These are phyloP conservation scores for Maudiozyma saulgeensis DNA, from an alignment of 805 yeast genomes.

Conservation along the genomic window DNA sequence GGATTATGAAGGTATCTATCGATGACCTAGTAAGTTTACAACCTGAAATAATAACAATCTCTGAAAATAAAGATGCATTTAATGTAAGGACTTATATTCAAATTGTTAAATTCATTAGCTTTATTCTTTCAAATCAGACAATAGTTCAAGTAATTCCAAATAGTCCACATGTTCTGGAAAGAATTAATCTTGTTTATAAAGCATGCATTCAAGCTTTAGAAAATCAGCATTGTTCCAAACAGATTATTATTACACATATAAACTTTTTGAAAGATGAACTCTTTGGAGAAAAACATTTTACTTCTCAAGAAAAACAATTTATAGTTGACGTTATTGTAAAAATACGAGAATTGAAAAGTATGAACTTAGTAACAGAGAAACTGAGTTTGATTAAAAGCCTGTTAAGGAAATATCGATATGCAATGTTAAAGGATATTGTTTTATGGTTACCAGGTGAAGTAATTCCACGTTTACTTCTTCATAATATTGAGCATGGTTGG, in stretches of 20 bases:
- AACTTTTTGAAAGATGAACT: conserved; percentile 22
- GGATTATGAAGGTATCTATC: not conserved
- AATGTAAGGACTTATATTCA: conserved; percentile 23
- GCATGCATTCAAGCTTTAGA: conserved; percentile 13
- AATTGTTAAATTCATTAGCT: conserved; percentile 20
- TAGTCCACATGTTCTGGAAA: conserved; percentile 6
- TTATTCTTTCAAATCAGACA: conserved; percentile 18
- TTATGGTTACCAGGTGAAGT: conserved; percentile 25
- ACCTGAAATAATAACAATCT: conserved; percentile 11
- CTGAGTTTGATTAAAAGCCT: conserved; percentile 17
- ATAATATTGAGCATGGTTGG: conserved; percentile 13
- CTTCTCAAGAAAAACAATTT: conserved; percentile 7
- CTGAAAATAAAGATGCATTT: conserved; percentile 22
- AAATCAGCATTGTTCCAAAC: conserved; percentile 20
- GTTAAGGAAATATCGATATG: conserved; percentile 14
- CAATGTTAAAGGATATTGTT: conserved; percentile 14
- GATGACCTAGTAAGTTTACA: conserved; percentile 7
- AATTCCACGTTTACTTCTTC: conserved; percentile 14
- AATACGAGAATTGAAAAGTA: conserved; percentile 20
- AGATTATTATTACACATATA: conserved; percentile 19
- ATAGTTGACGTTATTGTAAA: conserved; percentile 10
- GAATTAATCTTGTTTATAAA: conserved; percentile 12
- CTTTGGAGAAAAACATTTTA: conserved; percentile 13
- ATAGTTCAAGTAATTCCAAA: conserved; percentile 11
- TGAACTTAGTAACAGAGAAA: conserved; percentile 20